These are phyloP conservation scores for Colletotrichum paranaense DNA, from an alignment of 2,329 filamentous ascomycete species.

Conservation along the genomic window DNA sequence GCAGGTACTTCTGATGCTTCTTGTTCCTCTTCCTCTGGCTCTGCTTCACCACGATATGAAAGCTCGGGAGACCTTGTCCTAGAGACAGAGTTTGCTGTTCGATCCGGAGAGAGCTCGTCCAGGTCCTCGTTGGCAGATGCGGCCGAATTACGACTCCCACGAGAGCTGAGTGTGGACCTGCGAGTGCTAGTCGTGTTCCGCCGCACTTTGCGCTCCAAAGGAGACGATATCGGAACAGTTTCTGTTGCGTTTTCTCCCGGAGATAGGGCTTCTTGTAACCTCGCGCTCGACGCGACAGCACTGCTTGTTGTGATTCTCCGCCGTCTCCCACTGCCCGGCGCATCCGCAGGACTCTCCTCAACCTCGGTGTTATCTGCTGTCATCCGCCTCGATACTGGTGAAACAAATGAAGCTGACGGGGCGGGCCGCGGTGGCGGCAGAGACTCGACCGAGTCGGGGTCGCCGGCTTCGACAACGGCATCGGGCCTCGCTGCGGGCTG, in stretches of 20 bases:
- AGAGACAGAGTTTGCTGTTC: neutral
- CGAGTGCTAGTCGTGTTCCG: constrained; percentile 46
- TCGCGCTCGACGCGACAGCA: constrained; percentile 52
- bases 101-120: constrained; percentile 49
- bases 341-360: constrained; percentile 64
- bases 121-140: constrained; percentile 37
- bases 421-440: constrained; percentile 27
- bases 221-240: constrained; percentile 51
- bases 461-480: neutral
- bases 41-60: constrained; percentile 5
- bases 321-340: constrained; percentile 66
- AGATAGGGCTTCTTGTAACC: constrained; percentile 54
- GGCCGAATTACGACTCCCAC: constrained; percentile 38
- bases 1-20: neutral
- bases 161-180: constrained; percentile 43
- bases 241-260: constrained; percentile 43
- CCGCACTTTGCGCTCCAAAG: constrained; percentile 54
- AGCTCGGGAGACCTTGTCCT: constrained; percentile 31
- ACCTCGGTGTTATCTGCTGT: constrained; percentile 53
- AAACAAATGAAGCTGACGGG: constrained; percentile 16
- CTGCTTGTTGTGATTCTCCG: constrained; percentile 51
- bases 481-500: constrained; percentile 36
- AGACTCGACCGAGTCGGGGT: constrained; percentile 8
- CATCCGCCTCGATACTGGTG: constrained; percentile 10
- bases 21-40: neutral